A percentile compares a stretch with the other conserved stretches of the same genome.
phyloP scores from a whole-genome alignment of 2,329 filamentous ascomycete genomes.

The Phaeomoniella chlamydospora region DNA sequence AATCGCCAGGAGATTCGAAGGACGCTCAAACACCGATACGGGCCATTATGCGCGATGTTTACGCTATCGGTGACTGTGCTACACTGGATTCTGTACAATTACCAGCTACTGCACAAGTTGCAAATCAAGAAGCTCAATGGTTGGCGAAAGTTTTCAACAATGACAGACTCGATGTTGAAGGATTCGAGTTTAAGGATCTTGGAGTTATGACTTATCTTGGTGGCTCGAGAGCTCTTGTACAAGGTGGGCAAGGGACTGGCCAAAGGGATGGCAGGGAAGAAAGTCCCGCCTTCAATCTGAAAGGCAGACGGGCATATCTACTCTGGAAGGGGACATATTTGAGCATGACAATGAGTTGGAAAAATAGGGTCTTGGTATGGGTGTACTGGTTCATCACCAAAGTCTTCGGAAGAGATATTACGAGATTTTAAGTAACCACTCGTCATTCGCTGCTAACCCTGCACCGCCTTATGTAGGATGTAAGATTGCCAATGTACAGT shows the following conservation, averaged over 20 bases:
- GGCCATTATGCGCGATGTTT: conserved; percentile 20
- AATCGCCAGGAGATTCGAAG: neutral
- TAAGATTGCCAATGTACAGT: no score
- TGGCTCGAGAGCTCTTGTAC: conserved; percentile 41
- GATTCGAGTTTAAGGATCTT: conserved; percentile 42
- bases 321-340: conserved; percentile 30
- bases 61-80: conserved; percentile 41
- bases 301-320: conserved; percentile 23
- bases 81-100: conserved; percentile 34
- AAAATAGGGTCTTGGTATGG: conserved; percentile 24
- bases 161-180: conserved; percentile 19
- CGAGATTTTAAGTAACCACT: conserved; percentile 27
- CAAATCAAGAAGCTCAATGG: conserved; percentile 44
- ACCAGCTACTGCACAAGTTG: conserved; percentile 45
- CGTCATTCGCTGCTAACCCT: no score
- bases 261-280: conserved; percentile 7
- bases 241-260: conserved; percentile 22
- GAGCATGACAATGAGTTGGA: conserved; percentile 31
- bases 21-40: neutral
- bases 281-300: conserved; percentile 21
- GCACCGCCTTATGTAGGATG: no score
- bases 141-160: conserved; percentile 40
- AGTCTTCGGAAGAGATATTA: conserved; percentile 28
- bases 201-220: conserved; percentile 47
- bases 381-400: conserved; percentile 27